Evolutionary conservation across 2,329 filamentous ascomycete genomes (phyloP).

Genomic region (Stromatinia cepivora): DNA sequence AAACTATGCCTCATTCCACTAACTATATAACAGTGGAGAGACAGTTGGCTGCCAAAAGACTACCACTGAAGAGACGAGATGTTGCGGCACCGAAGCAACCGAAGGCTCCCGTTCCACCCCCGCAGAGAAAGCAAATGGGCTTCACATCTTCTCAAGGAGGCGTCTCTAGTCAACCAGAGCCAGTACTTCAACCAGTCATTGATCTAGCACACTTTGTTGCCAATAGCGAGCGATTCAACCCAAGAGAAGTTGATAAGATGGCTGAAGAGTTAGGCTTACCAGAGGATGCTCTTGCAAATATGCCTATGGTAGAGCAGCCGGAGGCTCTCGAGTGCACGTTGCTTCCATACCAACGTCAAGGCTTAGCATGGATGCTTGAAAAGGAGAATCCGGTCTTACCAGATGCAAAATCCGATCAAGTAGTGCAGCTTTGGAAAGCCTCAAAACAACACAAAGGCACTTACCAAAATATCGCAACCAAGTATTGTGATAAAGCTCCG

Average conservation of each 20-base stretch:
- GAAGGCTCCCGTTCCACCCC: constrained; percentile 56
- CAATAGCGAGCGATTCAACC: constrained; percentile 65
- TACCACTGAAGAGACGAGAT: constrained; percentile 32
- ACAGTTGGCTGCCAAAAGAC: not conserved
- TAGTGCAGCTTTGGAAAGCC: constrained; percentile 77
- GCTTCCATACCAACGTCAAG: constrained; percentile 77
- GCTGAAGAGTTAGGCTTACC: constrained; percentile 53
- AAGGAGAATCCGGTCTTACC: constrained; percentile 73
- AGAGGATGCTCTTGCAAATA: constrained; percentile 66
- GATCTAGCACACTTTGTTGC: constrained; percentile 58
- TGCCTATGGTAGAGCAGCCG: constrained; percentile 74
- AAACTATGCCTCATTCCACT: not conserved
- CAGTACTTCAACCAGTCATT: constrained; percentile 28
- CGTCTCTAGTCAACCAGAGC: constrained; percentile 25
- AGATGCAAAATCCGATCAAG: constrained; percentile 54
- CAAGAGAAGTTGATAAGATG: constrained; percentile 68
- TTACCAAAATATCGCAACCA: constrained; percentile 71
- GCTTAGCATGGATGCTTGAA: constrained; percentile 76
- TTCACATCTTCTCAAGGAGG: constrained; percentile 33
- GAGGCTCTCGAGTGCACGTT: constrained; percentile 62
- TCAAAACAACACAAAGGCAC: constrained; percentile 42
- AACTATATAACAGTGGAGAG: constrained; percentile 3
- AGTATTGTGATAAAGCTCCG: constrained; percentile 63
- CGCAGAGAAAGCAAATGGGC: constrained; percentile 40
- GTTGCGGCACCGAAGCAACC: constrained; percentile 48